Base-by-base conservation (phyloP, 768 basidiomycete species). In the Russula sp. region DNA sequence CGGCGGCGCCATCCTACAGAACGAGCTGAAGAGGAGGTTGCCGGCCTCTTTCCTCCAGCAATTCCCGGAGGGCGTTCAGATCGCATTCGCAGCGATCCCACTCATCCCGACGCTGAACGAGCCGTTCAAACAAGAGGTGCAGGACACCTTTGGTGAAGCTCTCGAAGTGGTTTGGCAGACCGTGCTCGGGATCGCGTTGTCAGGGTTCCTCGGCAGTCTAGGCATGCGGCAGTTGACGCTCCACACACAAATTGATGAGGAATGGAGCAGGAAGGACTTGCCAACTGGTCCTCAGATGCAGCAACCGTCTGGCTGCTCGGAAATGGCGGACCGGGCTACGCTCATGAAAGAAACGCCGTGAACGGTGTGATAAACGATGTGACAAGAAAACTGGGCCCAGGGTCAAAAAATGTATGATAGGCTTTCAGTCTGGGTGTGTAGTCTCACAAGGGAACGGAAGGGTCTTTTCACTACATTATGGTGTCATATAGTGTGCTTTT, bases 81-180 rank as follows among this genome's bases (percentile, higher is more conserved):
- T 72, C 41, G 59, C 70, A 22, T 66, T 61, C 41, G 58, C 62
- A 22, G 51, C 68, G 16, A 73, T 76, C 59, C 74, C 73, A 6
- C 39, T 59, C 13, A 68, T 76, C 42, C 41, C 41, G 41, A 16
- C 41, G 41, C 41, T 41, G 41, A 18, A 41, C 41, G 14, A 41
- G 0, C 76, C 78, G 0, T 75, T 76, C 46, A 41, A 41, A 18
- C 14, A 18, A 13, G 14, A 16, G 69, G 68, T 10, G 64, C 51
- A 7, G 20, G 50, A 56, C 11, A 72, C 74, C 10, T 76, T 76
- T 50, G 70, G 68, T 10, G 64, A 56, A 7, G 51, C 56, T 7
- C 68, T 75, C n/a, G 25, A 56, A 6, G 56, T 66, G 8, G 63
- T 78, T 16, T 78, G 76, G 76, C 55, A 64, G 25, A 69, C 66